A percentile compares a stretch with the other conserved stretches of the same genome.
These are phyloP conservation scores for Ophiosphaerella herpotricha DNA, from an alignment of 2,329 filamentous ascomycete species.

Conservation along the genomic window DNA sequence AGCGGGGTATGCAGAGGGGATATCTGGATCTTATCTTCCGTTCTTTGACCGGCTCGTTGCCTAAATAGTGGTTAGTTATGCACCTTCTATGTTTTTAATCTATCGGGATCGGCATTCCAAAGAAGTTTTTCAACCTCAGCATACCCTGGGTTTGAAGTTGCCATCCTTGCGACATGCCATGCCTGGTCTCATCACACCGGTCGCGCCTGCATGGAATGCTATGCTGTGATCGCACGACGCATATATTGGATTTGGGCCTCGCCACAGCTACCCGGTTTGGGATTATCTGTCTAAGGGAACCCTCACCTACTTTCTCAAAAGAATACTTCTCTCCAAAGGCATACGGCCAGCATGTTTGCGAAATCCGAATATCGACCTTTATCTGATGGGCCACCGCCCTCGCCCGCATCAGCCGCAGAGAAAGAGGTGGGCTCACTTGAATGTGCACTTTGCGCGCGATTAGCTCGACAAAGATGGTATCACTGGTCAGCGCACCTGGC, in stretches of 20 bases:
- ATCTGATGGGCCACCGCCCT: not conserved
- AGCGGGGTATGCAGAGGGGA: not conserved
- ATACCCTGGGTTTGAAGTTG: too few relatives aligned
- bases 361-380: not conserved
- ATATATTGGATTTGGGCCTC: too few relatives aligned
- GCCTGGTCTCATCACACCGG: too few relatives aligned
- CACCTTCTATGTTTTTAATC: not conserved
- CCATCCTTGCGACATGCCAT: too few relatives aligned
- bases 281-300: too few relatives aligned
- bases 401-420: not conserved
- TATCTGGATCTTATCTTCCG: not conserved
- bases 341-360: not conserved
- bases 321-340: too few relatives aligned
- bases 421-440: not conserved
- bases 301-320: too few relatives aligned
- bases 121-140: too few relatives aligned
- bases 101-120: not conserved
- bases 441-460: not conserved
- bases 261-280: too few relatives aligned
- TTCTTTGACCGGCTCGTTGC: not conserved
- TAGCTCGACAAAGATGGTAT: not conserved
- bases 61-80: not conserved
- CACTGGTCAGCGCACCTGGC: not conserved
- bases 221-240: too few relatives aligned
- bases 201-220: too few relatives aligned